These are phyloP conservation scores for Talaromyces piceae DNA, from an alignment of 2,329 filamentous ascomycete genomes.

Conservation along the genomic window DNA sequence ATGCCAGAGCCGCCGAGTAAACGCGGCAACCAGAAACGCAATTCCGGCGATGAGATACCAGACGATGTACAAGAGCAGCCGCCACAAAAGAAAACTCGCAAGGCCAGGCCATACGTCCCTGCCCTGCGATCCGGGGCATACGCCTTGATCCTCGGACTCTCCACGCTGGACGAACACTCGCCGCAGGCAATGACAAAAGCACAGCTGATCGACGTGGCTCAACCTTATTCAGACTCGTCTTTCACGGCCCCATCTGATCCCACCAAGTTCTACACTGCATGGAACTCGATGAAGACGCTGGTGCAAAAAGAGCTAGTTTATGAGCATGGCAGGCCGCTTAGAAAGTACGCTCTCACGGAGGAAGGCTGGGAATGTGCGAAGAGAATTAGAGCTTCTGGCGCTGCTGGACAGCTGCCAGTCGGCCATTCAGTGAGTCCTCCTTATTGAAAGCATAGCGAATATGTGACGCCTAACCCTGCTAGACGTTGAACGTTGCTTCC, in stretches of 20 bases:
- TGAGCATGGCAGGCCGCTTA: slow-evolving; percentile 59
- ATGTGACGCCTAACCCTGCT: background rate
- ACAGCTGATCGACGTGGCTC: slow-evolving; percentile 61
- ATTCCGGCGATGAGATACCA: slow-evolving; percentile 21
- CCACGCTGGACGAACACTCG: slow-evolving; percentile 50
- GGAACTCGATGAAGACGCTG: slow-evolving; percentile 75
- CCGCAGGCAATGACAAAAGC: slow-evolving; percentile 57
- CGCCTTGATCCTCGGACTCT: slow-evolving; percentile 61
- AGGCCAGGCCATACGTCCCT: slow-evolving; percentile 63
- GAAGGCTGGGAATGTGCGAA: slow-evolving; percentile 69
- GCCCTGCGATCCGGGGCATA: slow-evolving; percentile 66
- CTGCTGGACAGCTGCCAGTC: background rate
- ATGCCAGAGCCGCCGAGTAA: slow-evolving; percentile 55
- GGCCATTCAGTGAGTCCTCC: background rate
- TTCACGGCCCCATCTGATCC: slow-evolving; percentile 62
- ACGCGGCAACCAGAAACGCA: slow-evolving; percentile 24
- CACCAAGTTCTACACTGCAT: slow-evolving; percentile 68
- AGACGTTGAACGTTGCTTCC: background rate
- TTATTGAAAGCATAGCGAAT: background rate
- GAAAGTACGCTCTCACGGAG: slow-evolving; percentile 64
- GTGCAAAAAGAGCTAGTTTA: slow-evolving; percentile 66
- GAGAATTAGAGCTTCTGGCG: slow-evolving; percentile 48
- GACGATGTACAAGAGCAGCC: slow-evolving; percentile 28
- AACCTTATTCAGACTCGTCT: slow-evolving; percentile 65
- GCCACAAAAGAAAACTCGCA: slow-evolving; percentile 49